Evolutionary conservation across 2,329 filamentous ascomycete species (phyloP), one percentile per base, ranked within the genome.

Genomic region (Alternaria sp.): DNA sequence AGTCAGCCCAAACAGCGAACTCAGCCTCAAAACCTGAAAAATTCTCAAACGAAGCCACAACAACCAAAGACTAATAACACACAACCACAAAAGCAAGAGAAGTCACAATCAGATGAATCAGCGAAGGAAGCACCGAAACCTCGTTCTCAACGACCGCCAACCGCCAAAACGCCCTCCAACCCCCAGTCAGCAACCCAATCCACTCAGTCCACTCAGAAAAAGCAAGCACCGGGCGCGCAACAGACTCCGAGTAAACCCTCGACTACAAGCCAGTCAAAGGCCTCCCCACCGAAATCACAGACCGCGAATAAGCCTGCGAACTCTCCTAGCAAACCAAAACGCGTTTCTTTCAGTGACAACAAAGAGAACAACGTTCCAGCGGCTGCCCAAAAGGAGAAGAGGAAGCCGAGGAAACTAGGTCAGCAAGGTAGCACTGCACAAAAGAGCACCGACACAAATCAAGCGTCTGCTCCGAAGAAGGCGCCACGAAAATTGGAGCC

Each of bases 341-440:
- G 29, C 36, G 11, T 29, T 40, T 59, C 62, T 4, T 59, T 68
- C 0, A 40, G 42, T 2, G 54, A 59, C 0, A 63, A 54, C 6
- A 68, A 69, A 24, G 65, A 72, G 45, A 69, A 66, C 10, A 67
- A 61, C 11, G 4, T 58, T 1, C 33, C 67, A 31, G 39, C 54
- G n/a, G 39, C 58, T 1, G n/a, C 60, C 11, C 53, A 63, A 6
- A 48, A 44, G 14, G 60, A 63, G 26, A 60, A 56, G 29, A 64
- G 59, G 26, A 74, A 72, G 52, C 72, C 71, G 1, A 69, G 70
- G 24, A 75, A 75, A 33, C 23, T 75, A 37, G 55, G 56, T 9
- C 33, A 63, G 3, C 71, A 65, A 41, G 58, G 54, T 34, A 54
- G 52, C 9, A 60, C 44, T 46, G 44, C 56, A 11, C 49, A 59